A percentile compares a stretch with the other conserved stretches of the same genome.
Evolutionary conservation across 495 filamentous ascomycete species (phyloP).

Genomic region (Usnea hakonensis): DNA sequence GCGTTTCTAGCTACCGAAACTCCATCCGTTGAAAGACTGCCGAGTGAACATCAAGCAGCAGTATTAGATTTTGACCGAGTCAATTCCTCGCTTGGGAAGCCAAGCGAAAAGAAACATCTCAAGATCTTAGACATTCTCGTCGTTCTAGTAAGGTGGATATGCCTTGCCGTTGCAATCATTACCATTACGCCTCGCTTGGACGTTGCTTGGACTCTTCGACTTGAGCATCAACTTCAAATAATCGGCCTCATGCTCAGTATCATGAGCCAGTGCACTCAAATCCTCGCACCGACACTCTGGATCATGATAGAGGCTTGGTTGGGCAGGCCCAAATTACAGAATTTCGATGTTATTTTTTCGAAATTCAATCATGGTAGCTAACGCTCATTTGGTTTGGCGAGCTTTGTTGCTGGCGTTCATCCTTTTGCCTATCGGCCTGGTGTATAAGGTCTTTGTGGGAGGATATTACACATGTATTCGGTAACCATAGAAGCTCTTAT

Average conservation of each 20-base stretch:
- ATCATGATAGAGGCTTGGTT: constrained; percentile 43
- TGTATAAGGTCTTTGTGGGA: constrained; percentile 11
- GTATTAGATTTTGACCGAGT: not conserved
- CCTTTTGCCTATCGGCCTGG: constrained; percentile 1
- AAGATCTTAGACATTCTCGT: not conserved
- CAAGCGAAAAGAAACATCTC: not conserved
- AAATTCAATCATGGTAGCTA: not conserved
- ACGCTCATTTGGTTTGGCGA: constrained; percentile 4
- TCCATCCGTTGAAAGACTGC: not conserved
- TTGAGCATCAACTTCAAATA: constrained; percentile 7
- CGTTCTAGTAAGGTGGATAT: not conserved
- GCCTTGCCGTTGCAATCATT: not conserved
- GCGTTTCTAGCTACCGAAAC: not conserved
- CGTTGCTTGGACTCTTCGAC: constrained; percentile 1
- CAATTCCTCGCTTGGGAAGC: not conserved
- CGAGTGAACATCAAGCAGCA: not conserved
- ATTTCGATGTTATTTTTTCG: not conserved
- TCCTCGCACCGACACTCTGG: constrained; percentile 43
- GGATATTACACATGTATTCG: not conserved
- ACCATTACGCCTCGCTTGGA: not conserved
- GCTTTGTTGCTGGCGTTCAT: not conserved
- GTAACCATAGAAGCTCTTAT: constrained; percentile 1
- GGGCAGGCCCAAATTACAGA: not conserved
- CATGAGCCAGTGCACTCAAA: constrained; percentile 33
- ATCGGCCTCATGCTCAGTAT: constrained; percentile 10